These are phyloP conservation scores for Gossypium sturtianum DNA, from an alignment of 345 rosid genomes.

Conservation along the genomic window DNA sequence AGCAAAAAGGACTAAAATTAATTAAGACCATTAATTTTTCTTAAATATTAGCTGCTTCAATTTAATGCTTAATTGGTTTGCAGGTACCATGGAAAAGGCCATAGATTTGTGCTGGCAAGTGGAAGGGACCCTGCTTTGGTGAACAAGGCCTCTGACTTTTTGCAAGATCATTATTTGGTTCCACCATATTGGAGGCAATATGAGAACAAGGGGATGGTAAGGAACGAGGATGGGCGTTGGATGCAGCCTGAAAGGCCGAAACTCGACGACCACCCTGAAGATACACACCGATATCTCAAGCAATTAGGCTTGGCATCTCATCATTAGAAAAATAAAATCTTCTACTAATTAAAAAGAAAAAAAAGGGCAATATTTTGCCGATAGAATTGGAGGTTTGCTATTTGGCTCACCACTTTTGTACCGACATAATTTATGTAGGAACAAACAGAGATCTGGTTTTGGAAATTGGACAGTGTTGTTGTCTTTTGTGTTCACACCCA, in stretches of 20 bases:
- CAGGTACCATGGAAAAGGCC: conserved; percentile 78
- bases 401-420: too few relatives aligned
- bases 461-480: too few relatives aligned
- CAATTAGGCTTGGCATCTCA: conserved; percentile 18
- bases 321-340: background rate
- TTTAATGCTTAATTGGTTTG: background rate
- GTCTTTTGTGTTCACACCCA: too few relatives aligned
- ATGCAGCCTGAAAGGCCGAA: conserved; percentile 63
- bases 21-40: background rate
- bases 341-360: background rate
- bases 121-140: conserved; percentile 79
- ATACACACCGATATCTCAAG: conserved; percentile 44
- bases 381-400: too few relatives aligned
- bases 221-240: conserved; percentile 70
- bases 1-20: background rate
- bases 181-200: conserved; percentile 84
- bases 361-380: too few relatives aligned
- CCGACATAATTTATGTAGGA: too few relatives aligned
- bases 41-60: background rate
- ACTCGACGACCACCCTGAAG: conserved; percentile 57
- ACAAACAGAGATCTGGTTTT: too few relatives aligned
- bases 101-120: conserved; percentile 55
- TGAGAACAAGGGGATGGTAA: conserved; percentile 68
- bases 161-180: conserved; percentile 70
- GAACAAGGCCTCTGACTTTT: conserved; percentile 68